Base-by-base conservation (phyloP, 108 stramenopile genomes). In the Pseudonitzschia delicatissima region DNA sequence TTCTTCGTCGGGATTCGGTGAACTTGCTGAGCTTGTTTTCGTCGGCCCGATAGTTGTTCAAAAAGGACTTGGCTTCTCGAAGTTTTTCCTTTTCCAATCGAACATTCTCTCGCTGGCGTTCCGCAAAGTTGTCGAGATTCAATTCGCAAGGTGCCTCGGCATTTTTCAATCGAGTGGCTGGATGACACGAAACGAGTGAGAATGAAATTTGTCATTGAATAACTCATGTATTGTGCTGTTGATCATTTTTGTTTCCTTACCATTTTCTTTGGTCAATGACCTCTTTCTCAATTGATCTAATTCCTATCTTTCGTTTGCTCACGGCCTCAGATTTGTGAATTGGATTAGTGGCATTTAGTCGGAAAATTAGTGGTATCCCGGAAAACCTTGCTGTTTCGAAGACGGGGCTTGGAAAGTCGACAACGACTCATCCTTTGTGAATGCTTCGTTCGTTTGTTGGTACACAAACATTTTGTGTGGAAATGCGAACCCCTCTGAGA, bases 21-120 rank as follows among this genome's bases (percentile, higher is more conserved):
- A 49, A 49, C 7, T 49, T 49, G 21, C n/a, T 49, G 8, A 15
- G n/a, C n/a, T n/a, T 49, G 37, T 20, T n/a, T 0, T 49, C n/a
- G 48, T 49, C 48, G 7, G 18, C 48, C 48, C 48, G 48, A 20
- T 49, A 49, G n/a, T 49, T 49, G 48, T 49, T 49, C 8, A 39
- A 11, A 39, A 8, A 39, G 37, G 37, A 8, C 11, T 39, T 39
- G 8, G 37, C 37, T 44, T 7, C 42, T 44, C 6, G 42, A 5
- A n/a, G 2, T n/a, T 44, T n/a, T n/a, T 44, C 1, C 6, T 44
- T 3, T 7, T 44, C 1, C 42, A 7, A n/a, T 2, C n/a, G 13
- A 1, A n/a, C 42, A 2, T 44, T 44, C 2, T 44, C 1, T 44
- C n/a, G 42, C 42, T 44, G 42, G n/a, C n/a, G 42, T 44, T 6